Conservation (phyloP, 306 rosid genomes). For the Vicia sativa region DNA sequence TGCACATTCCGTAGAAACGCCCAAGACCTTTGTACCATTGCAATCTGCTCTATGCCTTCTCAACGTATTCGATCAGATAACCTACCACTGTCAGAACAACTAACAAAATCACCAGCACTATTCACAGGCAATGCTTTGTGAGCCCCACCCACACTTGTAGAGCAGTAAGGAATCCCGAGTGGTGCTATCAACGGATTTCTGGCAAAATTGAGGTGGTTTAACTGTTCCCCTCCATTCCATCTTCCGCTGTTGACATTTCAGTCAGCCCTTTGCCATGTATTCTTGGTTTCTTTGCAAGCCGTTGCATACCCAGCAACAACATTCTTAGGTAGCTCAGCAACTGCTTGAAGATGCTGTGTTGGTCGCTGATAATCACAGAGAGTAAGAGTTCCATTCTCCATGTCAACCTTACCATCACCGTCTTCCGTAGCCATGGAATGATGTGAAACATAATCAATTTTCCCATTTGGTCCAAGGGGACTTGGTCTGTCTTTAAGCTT, state of each 20-base stretch:
- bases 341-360: conserved; percentile 66
- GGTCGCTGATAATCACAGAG: conserved; percentile 85
- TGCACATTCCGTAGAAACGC: conserved; percentile 81
- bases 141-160: too few species aligned
- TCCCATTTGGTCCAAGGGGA: too few species aligned
- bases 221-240: conserved; percentile 55
- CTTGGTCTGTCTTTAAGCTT: too few species aligned
- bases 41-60: conserved; percentile 93
- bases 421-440: too few species aligned
- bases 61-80: conserved; percentile 40
- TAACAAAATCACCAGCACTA: too few species aligned
- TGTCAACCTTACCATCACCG: too few species aligned
- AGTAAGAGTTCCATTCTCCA: conserved; percentile 45
- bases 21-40: conserved; percentile 80
- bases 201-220: too few species aligned
- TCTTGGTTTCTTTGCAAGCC: conserved; percentile 56
- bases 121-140: too few species aligned
- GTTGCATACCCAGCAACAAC: conserved; percentile 53
- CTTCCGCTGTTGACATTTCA: conserved; percentile 50
- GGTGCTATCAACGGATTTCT: too few species aligned
- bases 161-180: too few species aligned
- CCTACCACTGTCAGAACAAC: too few species aligned
- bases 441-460: too few species aligned
- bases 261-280: conserved; percentile 51
- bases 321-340: conserved; percentile 72